phyloP scores from a whole-genome alignment of 257 asterid genomes.

The Nyctanthes arbortristis region DNA sequence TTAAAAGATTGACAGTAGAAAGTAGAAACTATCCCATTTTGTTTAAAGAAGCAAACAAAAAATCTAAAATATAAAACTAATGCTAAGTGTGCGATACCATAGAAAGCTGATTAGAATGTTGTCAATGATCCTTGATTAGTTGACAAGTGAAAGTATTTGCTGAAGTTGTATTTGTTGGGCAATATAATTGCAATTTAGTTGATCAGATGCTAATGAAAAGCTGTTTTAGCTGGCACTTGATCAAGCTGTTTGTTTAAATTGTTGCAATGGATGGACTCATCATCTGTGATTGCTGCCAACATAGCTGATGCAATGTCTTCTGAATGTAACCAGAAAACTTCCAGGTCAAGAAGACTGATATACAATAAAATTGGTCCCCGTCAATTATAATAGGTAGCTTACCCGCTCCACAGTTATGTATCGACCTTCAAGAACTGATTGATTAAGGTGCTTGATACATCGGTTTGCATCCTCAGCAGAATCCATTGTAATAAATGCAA shows the following conservation, averaged over 20 bases:
- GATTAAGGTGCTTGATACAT: conserved; percentile 91
- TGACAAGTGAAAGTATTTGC: conserved; percentile 87
- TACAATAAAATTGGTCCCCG: conserved; percentile 38
- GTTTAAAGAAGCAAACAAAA: conserved; percentile 19
- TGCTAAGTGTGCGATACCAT: conserved; percentile 83
- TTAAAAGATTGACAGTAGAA: conserved; percentile 26
- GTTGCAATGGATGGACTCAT: conserved; percentile 95
- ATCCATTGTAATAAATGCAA: conserved; percentile 92
- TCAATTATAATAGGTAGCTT: conserved; percentile 45
- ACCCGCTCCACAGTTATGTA: conserved; percentile 95
- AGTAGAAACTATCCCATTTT: conserved; percentile 20
- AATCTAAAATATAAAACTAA: conserved; percentile 33
- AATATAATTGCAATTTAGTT: conserved; percentile 91
- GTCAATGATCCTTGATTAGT: conserved; percentile 91
- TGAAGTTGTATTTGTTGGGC: conserved; percentile 95
- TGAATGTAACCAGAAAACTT: conserved; percentile 96
- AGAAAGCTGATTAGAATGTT: conserved; percentile 89
- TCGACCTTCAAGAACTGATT: conserved; percentile 91
- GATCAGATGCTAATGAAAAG: conserved; percentile 94
- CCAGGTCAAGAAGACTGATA: conserved; percentile 73
- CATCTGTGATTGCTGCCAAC: conserved; percentile 98
- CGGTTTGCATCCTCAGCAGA: conserved; percentile 76
- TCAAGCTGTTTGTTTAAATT: conserved; percentile 17
- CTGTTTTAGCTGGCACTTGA: conserved; percentile 64
- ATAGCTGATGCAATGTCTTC: conserved; percentile 92